Evolutionary conservation across 345 rosid genomes (phyloP), one percentile per base, ranked within the genome.

Genomic region (Hibiscus trionum): DNA sequence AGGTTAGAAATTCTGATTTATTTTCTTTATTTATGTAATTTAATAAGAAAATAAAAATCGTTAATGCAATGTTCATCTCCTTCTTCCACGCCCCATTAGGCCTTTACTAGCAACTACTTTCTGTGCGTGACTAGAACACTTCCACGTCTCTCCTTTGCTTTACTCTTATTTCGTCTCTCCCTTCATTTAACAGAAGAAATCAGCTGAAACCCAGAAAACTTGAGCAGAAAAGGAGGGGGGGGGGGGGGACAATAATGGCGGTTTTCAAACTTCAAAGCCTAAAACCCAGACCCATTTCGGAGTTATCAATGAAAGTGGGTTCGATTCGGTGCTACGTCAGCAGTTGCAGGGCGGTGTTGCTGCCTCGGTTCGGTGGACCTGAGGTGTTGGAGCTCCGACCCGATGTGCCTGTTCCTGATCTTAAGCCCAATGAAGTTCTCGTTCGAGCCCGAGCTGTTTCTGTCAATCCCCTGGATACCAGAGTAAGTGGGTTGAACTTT

Each of bases 321-420:
- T 78, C 74, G 46, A 63, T 76, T 19, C 85, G 98, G 19, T 76
- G 77, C 70, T 59, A 88, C 52, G 88, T 79, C 46, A 94, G 89
- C 61, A 81, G 83, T 69, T 91, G 96, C 85, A 85, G 97, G 71
- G 97, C 92, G 9, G 98, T 91, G 77, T 70, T 91, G 74, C 69
- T 94, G 55, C 96, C 95, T 10, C 93, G 93, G 26, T 91, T 90
- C 75, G 98, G 98, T 21, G 96, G 96, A 14, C 95, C 98, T 19
- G 96, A 88, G 80, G 91, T 88, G 72, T 81, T 91, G 75, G 88
- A 88, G 86, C 84, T 91, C 79, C 88, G 96, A 42, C 82, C 80
- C 49, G 78, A 86, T 78, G 92, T 91, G 12, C 85, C 79, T 27
- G 91, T 94, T 35, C 97, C 98, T 56, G 85, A 84, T 73, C 90